These are phyloP conservation scores for Gracilariopsis chorda DNA, from an alignment of 23 red algal species.

Conservation along the genomic window DNA sequence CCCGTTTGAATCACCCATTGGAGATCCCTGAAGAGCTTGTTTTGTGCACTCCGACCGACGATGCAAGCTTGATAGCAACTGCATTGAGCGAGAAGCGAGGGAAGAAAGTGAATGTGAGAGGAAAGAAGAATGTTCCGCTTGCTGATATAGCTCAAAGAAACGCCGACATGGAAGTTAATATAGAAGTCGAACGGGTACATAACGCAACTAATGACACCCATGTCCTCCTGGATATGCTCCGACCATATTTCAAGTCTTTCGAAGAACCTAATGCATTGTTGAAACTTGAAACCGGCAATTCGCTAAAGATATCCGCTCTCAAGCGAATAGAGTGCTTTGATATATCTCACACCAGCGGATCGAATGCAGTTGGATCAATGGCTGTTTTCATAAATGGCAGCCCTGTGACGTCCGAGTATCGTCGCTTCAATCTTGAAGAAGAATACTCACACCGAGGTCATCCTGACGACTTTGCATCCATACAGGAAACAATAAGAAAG, in stretches of 20 bases:
- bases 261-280: neutral
- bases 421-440: constrained; percentile 26
- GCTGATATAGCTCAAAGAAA: constrained; percentile 32
- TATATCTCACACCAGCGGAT: constrained; percentile 66
- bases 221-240: constrained; percentile 19
- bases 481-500: constrained; percentile 40
- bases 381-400: constrained; percentile 62
- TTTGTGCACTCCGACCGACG: neutral
- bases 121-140: neutral
- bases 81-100: constrained; percentile 43
- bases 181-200: neutral
- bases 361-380: constrained; percentile 50
- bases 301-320: neutral
- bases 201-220: neutral
- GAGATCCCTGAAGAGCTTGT: constrained; percentile 64
- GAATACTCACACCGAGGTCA: neutral
- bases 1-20: neutral
- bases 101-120: neutral
- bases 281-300: neutral
- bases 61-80: neutral
- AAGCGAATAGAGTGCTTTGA: constrained; percentile 68
- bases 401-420: constrained; percentile 46
- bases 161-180: constrained; percentile 48
- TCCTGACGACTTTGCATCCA: constrained; percentile 58
- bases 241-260: neutral